These are phyloP conservation scores for Aureobasidium mangrovei DNA, from an alignment of 2,329 filamentous ascomycete species.

Conservation along the genomic window DNA sequence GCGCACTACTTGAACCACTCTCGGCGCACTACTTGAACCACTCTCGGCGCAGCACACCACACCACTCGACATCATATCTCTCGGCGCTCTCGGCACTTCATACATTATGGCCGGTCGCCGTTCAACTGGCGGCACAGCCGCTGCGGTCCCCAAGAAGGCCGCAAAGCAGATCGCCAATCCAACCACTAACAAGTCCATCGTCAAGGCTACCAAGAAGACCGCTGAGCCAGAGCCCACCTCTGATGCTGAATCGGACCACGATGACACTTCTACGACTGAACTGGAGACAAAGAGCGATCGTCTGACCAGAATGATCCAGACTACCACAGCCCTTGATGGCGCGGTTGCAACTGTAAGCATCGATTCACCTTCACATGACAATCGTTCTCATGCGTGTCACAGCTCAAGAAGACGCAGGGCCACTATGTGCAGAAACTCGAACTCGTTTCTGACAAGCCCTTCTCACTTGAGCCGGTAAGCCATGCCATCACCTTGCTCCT, in stretches of 20 bases:
- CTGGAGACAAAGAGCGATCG: neutral
- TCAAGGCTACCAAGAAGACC: neutral
- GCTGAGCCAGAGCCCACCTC: neutral
- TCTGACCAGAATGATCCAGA: neutral
- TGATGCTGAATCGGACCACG: neutral
- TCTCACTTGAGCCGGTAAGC: slow-evolving; percentile 1
- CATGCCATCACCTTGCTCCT: neutral
- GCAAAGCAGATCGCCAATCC: neutral
- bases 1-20: neutral
- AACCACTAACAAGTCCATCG: no score
- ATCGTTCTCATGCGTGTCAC: neutral
- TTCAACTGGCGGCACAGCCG: neutral
- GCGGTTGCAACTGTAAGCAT: neutral
- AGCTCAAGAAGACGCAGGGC: neutral
- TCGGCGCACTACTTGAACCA: neutral
- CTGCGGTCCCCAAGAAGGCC: neutral
- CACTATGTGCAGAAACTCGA: neutral
- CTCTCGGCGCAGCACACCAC: neutral
- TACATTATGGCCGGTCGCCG: neutral
- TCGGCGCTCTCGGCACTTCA: neutral
- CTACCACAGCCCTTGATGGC: neutral
- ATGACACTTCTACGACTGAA: neutral
- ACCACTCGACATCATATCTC: neutral
- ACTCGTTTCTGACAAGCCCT: slow-evolving; percentile 4
- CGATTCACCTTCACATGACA: neutral